Conservation (phyloP, 768 basidiomycete species). For the Chalciporus sphaerocephalus region DNA sequence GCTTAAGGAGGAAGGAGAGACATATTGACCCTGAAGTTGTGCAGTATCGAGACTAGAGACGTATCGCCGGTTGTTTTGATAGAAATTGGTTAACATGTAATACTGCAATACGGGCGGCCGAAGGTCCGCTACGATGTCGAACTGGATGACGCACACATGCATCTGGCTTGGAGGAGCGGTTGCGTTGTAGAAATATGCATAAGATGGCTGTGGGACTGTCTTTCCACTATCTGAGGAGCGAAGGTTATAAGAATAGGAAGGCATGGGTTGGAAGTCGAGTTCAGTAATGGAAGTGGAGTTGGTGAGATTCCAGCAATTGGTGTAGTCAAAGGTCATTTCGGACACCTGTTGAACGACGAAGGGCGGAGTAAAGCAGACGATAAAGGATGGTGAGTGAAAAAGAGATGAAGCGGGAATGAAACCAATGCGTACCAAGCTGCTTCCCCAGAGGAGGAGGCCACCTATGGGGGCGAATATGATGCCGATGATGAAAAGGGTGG, state of each 20-base stretch:
- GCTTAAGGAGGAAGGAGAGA: conserved; percentile 46
- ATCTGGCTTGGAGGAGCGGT: conserved; percentile 41
- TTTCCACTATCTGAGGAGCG: conserved; percentile 53
- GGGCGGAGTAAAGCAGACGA: background rate
- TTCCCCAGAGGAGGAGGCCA: conserved; percentile 91
- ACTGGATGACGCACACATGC: conserved; percentile 72
- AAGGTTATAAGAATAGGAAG: conserved; percentile 62
- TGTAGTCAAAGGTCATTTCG: conserved; percentile 94
- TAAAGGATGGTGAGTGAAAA: conserved; percentile 2
- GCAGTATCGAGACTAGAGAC: conserved; percentile 84
- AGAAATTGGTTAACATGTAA: conserved; percentile 96
- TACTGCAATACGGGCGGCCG: conserved; percentile 79
- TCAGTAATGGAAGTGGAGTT: conserved; percentile 32
- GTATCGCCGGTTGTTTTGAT: conserved; percentile 97
- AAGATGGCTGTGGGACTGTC: conserved; percentile 54
- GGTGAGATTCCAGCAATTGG: conserved; percentile 71
- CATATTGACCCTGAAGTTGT: conserved; percentile 76
- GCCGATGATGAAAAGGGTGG: conserved; percentile 92
- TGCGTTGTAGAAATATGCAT: conserved; percentile 64
- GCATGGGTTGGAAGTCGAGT: conserved; percentile 48
- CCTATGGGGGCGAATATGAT: conserved; percentile 96
- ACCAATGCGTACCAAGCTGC: conserved; percentile 46
- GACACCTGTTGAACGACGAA: conserved; percentile 54
- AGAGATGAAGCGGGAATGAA: conserved; percentile 23
- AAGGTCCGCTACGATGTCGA: conserved; percentile 77